Conservation (phyloP, 163 green algal genomes). For the Coccomyxa subellipsoidea region DNA sequence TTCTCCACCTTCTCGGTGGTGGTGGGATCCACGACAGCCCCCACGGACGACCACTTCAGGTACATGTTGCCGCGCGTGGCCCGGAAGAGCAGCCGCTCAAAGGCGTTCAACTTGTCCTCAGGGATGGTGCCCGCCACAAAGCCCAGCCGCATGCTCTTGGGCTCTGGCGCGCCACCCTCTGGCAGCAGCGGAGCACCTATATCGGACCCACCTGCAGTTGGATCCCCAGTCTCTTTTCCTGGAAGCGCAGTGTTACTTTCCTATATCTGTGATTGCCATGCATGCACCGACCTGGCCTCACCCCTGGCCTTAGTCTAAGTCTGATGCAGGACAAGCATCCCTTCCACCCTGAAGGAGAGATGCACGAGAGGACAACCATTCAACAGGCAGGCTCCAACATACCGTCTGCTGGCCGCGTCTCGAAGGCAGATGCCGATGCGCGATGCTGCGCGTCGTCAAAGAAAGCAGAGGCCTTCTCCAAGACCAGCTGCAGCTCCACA, state of each 20-base stretch:
- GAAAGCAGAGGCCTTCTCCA: slow-evolving; percentile 90
- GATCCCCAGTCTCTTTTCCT: neutral
- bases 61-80: slow-evolving; percentile 98
- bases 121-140: slow-evolving; percentile 75
- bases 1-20: slow-evolving; percentile 89
- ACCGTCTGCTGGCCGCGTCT: slow-evolving; percentile 13
- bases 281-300: too few species aligned
- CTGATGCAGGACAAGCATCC: too few species aligned
- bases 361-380: too few species aligned
- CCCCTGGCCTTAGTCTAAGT: too few species aligned
- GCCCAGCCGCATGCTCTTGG: slow-evolving; percentile 68
- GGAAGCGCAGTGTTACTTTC: too few species aligned
- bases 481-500: slow-evolving; percentile 94
- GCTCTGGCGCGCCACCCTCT: slow-evolving; percentile 28
- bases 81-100: slow-evolving; percentile 85
- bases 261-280: too few species aligned
- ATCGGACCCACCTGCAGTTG: slow-evolving; percentile 22
- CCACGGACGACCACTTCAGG: slow-evolving; percentile 67
- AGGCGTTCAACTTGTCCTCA: slow-evolving; percentile 60
- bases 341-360: too few species aligned
- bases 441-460: slow-evolving; percentile 76
- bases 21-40: slow-evolving; percentile 79
- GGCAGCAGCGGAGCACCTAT: slow-evolving; percentile 61
- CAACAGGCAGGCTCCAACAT: too few species aligned
- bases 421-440: slow-evolving; percentile 28